phyloP scores from a whole-genome alignment of 2,329 filamentous ascomycete genomes.

The Albophoma yamanashiensis region DNA sequence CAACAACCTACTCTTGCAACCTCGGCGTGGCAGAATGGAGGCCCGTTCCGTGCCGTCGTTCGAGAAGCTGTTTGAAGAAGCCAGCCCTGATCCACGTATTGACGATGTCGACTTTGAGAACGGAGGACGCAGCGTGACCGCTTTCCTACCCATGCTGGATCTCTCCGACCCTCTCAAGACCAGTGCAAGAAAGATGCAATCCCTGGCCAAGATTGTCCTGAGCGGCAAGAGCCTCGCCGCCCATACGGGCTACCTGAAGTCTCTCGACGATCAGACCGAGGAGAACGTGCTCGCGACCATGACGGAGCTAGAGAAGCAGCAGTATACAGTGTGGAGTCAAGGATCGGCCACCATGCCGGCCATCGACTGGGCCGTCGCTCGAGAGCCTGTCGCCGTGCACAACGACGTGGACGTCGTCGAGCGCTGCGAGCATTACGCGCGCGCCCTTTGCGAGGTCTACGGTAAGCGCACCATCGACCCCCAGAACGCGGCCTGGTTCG shows the following conservation, averaged over 20 bases:
- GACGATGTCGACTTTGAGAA: not conserved
- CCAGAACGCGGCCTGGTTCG: not conserved
- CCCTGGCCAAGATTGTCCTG: not conserved
- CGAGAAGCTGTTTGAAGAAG: not conserved
- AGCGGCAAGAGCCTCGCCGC: not conserved
- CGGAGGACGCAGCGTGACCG: not conserved
- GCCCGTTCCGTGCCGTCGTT: not conserved
- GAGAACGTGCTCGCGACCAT: not conserved
- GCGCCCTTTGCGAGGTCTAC: not conserved
- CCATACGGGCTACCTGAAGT: not conserved
- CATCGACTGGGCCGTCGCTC: not conserved
- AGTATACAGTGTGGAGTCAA: not conserved
- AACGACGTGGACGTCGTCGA: not conserved
- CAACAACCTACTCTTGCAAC: not conserved
- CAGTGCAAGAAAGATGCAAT: not conserved
- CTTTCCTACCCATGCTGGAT: not conserved
- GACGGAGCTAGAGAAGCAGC: not conserved
- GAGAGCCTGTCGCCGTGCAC: not conserved
- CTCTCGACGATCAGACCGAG: not conserved
- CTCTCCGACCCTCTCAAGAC: not conserved
- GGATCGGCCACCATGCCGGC: not conserved
- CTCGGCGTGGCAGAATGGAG: not conserved
- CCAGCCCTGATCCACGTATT: not conserved
- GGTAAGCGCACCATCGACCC: not conserved
- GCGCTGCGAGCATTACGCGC: not conserved